Conservation (phyloP, 192 early-diverging fungal genomes). For the Backusella macrospora region DNA sequence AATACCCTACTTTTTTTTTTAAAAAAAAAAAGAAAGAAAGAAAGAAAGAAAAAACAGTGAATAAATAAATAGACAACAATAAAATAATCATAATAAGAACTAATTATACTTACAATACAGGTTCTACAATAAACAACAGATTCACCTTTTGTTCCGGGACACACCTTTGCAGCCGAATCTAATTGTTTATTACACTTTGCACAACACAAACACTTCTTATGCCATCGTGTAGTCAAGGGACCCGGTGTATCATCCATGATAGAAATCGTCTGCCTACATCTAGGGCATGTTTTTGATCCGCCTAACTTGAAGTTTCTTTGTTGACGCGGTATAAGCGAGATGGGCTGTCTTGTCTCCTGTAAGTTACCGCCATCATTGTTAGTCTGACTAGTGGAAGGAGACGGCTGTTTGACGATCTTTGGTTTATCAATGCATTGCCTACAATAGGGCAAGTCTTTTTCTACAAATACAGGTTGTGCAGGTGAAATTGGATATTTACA, state of each 20-base stretch:
- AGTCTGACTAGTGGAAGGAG: not conserved
- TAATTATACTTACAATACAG: constrained; percentile 47
- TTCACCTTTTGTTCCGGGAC: constrained; percentile 33
- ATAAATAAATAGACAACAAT: not conserved
- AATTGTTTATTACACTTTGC: constrained; percentile 51
- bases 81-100: constrained; percentile 15
- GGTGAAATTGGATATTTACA: not conserved
- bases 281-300: constrained; percentile 48
- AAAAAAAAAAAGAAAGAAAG: too few relatives aligned
- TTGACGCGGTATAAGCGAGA: constrained; percentile 36
- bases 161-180: constrained; percentile 50
- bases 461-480: not conserved
- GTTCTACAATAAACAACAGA: constrained; percentile 48
- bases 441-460: not conserved
- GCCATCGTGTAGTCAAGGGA: constrained; percentile 53
- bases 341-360: constrained; percentile 10
- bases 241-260: constrained; percentile 55
- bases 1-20: not conserved
- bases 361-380: not conserved
- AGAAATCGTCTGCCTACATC: constrained; percentile 48
- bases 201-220: constrained; percentile 57
- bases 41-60: not conserved
- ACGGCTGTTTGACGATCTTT: not conserved
- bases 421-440: not conserved
- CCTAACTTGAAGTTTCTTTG: constrained; percentile 49